Percentiles rank a stretch among this genome's conserved stretches.
Evolutionary conservation across 2,329 filamentous ascomycete genomes (phyloP).

Genomic region (Colletotrichum sp.): DNA sequence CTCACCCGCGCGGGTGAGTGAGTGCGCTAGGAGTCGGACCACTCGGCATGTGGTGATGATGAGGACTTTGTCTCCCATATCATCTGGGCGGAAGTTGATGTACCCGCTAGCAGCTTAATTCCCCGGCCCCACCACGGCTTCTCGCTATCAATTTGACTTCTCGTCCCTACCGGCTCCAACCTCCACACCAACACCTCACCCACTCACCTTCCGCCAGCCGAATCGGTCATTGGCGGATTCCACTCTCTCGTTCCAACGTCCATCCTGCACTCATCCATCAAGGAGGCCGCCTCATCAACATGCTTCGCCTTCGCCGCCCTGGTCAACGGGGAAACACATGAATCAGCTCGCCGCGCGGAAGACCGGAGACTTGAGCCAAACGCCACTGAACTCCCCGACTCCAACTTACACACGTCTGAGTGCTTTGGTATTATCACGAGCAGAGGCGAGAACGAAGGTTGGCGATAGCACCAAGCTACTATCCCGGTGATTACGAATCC

Average conservation of each 20-base stretch:
- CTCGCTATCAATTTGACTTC: neutral
- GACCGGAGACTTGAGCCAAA: neutral
- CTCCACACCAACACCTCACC: neutral
- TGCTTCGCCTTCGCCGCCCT: neutral
- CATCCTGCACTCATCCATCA: neutral
- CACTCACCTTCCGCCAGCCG: neutral
- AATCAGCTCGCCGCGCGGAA: conserved; percentile 4
- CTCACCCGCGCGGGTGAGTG: conserved; percentile 5
- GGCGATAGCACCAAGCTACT: neutral
- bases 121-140: neutral
- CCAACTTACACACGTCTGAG: neutral
- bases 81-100: neutral
- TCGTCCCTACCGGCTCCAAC: neutral
- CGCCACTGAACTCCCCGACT: neutral
- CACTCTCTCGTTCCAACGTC: conserved; percentile 1
- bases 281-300: neutral
- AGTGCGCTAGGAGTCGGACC: neutral
- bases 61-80: neutral
- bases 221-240: neutral
- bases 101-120: neutral
- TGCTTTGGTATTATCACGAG: neutral
- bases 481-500: neutral
- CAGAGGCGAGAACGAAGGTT: neutral
- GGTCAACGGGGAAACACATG: neutral
- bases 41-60: neutral